Percentiles rank a stretch among this genome's conserved stretches.
phyloP scores from a whole-genome alignment of 129 eudicot species.

The Centaurea solstitialis region DNA sequence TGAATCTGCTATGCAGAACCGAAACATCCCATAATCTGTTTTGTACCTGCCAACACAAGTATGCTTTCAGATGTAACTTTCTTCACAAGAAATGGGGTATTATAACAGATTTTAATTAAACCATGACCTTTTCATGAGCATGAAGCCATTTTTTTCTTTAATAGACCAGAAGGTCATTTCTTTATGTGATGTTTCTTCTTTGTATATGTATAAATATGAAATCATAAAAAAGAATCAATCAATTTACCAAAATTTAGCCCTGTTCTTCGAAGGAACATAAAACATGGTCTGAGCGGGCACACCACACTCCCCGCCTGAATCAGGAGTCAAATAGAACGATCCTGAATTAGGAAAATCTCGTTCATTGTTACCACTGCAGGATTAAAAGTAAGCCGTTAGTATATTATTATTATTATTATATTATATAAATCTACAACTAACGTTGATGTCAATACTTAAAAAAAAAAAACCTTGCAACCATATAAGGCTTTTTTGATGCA shows the following conservation, averaged over 20 bases:
- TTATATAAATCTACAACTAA: neutral
- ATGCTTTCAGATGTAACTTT: neutral
- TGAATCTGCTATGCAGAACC: constrained; percentile 71
- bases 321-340: constrained; percentile 48
- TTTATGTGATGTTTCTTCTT: no score
- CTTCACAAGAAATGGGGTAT: neutral
- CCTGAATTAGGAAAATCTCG: constrained; percentile 66
- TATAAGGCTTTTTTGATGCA: constrained; percentile 67
- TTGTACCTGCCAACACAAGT: constrained; percentile 48
- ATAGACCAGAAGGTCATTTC: no score
- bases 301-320: constrained; percentile 87
- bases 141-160: no score
- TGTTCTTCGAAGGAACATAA: constrained; percentile 67
- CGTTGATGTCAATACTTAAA: neutral
- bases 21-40: constrained; percentile 77
- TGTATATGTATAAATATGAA: neutral
- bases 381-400: constrained; percentile 4
- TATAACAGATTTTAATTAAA: no score
- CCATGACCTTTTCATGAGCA: no score
- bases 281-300: constrained; percentile 78
- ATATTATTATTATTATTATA: neutral
- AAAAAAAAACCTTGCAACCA: constrained; percentile 69
- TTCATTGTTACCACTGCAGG: constrained; percentile 69
- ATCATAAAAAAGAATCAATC: neutral
- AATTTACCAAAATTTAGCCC: constrained; percentile 71